These are phyloP conservation scores for Abelmoschus esculentus DNA, from an alignment of 345 rosid species.

Conservation along the genomic window DNA sequence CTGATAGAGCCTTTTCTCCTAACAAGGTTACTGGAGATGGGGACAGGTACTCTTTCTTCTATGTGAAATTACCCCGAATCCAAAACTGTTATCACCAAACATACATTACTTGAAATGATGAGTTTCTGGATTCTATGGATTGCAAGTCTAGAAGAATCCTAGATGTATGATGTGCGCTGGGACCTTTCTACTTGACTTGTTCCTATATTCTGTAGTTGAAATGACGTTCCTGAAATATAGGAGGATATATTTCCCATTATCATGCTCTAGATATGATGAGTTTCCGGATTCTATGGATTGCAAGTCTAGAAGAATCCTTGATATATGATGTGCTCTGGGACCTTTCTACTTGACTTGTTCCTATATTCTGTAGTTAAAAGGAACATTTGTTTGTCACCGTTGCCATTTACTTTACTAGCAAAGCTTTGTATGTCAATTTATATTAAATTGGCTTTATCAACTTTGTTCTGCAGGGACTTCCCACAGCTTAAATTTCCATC, in stretches of 20 bases:
- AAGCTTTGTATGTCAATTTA: constrained; percentile 10
- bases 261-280: constrained; percentile 4
- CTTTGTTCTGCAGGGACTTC: constrained; percentile 49
- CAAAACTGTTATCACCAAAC: not conserved
- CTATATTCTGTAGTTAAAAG: not conserved
- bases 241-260: not conserved
- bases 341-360: not conserved
- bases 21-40: constrained; percentile 47
- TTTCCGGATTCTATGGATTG: not conserved
- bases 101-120: not conserved
- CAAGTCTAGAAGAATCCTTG: not conserved
- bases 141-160: too few relatives aligned
- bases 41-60: constrained; percentile 47
- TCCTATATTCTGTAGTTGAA: too few relatives aligned
- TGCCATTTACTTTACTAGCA: constrained; percentile 14
- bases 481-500: constrained; percentile 44
- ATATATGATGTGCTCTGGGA: not conserved
- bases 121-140: too few relatives aligned
- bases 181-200: too few relatives aligned
- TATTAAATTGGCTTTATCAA: constrained; percentile 19
- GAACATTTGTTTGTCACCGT: not conserved
- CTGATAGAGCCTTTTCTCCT: constrained; percentile 44
- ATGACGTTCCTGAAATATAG: not conserved
- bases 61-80: not conserved
- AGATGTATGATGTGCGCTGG: too few relatives aligned